Conservation (phyloP, 768 basidiomycete genomes). For the Grammothele lineata region DNA sequence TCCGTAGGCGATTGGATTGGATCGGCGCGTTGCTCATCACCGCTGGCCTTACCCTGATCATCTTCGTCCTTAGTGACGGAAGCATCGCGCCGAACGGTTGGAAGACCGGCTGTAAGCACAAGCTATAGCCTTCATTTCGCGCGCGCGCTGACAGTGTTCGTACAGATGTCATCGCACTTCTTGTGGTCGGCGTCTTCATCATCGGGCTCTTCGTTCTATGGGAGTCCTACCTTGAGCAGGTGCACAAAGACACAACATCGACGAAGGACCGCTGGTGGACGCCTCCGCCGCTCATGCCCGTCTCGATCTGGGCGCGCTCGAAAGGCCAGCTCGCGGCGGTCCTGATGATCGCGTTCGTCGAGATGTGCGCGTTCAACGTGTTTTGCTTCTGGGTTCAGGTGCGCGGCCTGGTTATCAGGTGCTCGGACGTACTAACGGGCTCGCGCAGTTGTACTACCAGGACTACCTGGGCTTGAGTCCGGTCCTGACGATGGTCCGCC, state of each 20-base stretch:
- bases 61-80: conserved; percentile 71
- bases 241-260: conserved; percentile 13
- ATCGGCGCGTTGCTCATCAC: conserved; percentile 67
- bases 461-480: conserved; percentile 52
- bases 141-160: conserved; percentile 9
- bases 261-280: conserved; percentile 21
- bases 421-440: not conserved
- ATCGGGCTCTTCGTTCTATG: conserved; percentile 56
- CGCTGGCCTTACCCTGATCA: conserved; percentile 59
- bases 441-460: conserved; percentile 64
- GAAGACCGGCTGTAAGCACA: conserved; percentile 53
- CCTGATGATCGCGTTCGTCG: conserved; percentile 58
- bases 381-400: conserved; percentile 52
- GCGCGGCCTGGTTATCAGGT: conserved; percentile 13
- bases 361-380: conserved; percentile 53
- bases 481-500: conserved; percentile 56
- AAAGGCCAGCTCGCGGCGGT: conserved; percentile 59
- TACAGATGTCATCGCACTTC: conserved; percentile 65
- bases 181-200: conserved; percentile 58
- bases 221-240: conserved; percentile 56
- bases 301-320: conserved; percentile 59
- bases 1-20: conserved; percentile 60
- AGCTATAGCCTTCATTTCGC: conserved; percentile 14
- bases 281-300: conserved; percentile 63
- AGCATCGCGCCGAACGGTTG: conserved; percentile 56